Evolutionary conservation across 176 grass and related monocot species (phyloP), one percentile per base, ranked within the genome.

Genomic region (Pontederia crassipes): DNA sequence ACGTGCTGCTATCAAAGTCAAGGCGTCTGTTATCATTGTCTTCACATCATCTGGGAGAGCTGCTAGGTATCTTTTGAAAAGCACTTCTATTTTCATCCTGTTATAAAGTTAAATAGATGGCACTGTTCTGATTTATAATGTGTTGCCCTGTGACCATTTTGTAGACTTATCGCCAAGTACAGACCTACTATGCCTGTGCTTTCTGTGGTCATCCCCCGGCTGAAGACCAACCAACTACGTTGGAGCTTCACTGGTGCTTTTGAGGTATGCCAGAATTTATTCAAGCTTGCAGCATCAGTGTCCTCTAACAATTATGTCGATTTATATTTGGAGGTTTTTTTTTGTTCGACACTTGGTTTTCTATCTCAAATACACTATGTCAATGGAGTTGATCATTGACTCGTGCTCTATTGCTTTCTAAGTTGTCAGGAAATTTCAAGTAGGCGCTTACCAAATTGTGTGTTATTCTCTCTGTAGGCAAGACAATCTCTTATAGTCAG

Each of bases 101-200:
- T 57, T 28, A 24, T 2, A 26, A 15, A 26, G 32, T 17, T 51
- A 0, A 59, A 51, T 32, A 6, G 12, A 6, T 32, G 8, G 28
- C 16, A 4, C 16, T 24, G 10, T 49, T 50, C 13, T 65, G 6
- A 28, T 24, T 75, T 29, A 58, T 68, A 18, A 20, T 62, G n/a
- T 63, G 1, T 46, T 17, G 2, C 57, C 17, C 52, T 35, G 17
- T 52, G 65, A 20, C 62, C 54, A 49, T 74, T 32, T 4, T 81
- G 59, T 77, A 99, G 94, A 68, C 54, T 99, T 51, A 99, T 99
- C 12, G 85, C 94, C 1, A 99, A 99, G 65, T 99, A 99, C 74
- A 99, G 94, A 72, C 94, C 94, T n/a, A 89, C 65, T 32, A 99
- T 99, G 88, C 94, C 94, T 72, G 94, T 99, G 63, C 58, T 99